Percentiles rank a stretch among this genome's conserved stretches.
phyloP scores from a whole-genome alignment of 495 filamentous ascomycete species.

The Penicillium bovifimosum region DNA sequence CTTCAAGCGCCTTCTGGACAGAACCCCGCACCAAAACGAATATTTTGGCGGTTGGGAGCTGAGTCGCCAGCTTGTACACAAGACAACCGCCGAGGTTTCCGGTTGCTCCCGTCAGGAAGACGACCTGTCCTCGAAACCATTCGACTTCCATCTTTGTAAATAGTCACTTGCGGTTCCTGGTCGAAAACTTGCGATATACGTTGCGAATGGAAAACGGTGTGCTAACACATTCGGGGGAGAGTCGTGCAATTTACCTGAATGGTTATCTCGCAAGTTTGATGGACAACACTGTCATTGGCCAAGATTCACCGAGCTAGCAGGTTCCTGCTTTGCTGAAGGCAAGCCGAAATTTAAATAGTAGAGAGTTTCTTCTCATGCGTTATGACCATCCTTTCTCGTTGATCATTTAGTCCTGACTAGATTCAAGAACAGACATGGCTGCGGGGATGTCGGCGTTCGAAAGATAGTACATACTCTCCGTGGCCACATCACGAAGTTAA shows the following conservation, averaged over 20 bases:
- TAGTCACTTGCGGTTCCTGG: not conserved
- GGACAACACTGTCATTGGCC: not conserved
- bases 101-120: constrained; percentile 22
- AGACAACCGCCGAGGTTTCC: constrained; percentile 20
- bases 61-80: constrained; percentile 19
- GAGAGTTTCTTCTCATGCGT: not conserved
- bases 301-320: not conserved
- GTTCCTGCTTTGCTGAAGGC: no score
- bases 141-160: not conserved
- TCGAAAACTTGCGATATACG: not conserved
- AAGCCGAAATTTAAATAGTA: not conserved
- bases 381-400: not conserved
- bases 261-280: not conserved
- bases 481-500: no score
- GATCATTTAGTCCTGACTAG: no score
- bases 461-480: not conserved
- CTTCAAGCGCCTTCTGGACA: constrained; percentile 5
- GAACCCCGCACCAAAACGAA: constrained; percentile 13
- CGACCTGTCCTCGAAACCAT: constrained; percentile 15
- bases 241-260: not conserved
- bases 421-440: not conserved
- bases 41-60: constrained; percentile 16
- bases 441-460: not conserved
- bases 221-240: not conserved
- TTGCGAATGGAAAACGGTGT: not conserved